Evolutionary conservation across 139 green algal genomes (phyloP).

Genomic region (Chlorella sp.): DNA sequence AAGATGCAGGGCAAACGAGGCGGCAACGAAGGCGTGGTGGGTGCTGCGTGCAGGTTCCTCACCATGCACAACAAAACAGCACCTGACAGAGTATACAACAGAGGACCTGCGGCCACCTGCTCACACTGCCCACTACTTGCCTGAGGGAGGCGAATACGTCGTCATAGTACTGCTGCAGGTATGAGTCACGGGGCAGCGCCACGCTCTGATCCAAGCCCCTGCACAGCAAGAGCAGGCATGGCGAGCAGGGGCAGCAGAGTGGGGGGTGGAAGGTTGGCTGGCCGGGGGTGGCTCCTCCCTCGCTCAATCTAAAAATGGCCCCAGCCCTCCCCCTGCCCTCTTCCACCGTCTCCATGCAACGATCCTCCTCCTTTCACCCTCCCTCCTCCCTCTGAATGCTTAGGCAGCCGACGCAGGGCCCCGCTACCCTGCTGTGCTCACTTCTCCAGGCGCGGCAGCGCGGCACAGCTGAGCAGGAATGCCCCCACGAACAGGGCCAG

Average conservation of each 20-base stretch:
- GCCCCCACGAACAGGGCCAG: slow-evolving; percentile 54
- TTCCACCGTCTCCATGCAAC: too few relatives aligned
- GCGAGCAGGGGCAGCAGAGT: background rate
- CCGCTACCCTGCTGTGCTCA: background rate
- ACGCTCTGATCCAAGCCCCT: slow-evolving; percentile 90
- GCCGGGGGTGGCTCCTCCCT: background rate
- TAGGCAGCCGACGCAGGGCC: background rate
- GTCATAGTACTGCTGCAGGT: slow-evolving; percentile 91
- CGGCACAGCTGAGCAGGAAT: slow-evolving; percentile 44
- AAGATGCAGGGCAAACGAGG: too few relatives aligned
- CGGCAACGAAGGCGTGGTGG: too few relatives aligned
- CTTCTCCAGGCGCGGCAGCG: slow-evolving; percentile 54
- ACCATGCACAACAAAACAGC: background rate
- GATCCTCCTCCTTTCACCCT: too few relatives aligned
- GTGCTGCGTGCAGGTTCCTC: background rate
- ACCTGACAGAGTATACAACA: background rate
- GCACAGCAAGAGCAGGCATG: slow-evolving; percentile 27
- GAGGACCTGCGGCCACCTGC: background rate
- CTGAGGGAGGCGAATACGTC: slow-evolving; percentile 73
- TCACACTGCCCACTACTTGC: background rate
- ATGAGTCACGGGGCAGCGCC: slow-evolving; percentile 89
- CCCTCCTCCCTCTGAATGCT: background rate
- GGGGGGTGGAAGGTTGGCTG: background rate
- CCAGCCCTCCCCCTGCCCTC: too few relatives aligned
- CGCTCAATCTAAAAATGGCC: too few relatives aligned